phyloP scores from a whole-genome alignment of 2,329 filamentous ascomycete species.

The Neofusicoccum umdonicola region DNA sequence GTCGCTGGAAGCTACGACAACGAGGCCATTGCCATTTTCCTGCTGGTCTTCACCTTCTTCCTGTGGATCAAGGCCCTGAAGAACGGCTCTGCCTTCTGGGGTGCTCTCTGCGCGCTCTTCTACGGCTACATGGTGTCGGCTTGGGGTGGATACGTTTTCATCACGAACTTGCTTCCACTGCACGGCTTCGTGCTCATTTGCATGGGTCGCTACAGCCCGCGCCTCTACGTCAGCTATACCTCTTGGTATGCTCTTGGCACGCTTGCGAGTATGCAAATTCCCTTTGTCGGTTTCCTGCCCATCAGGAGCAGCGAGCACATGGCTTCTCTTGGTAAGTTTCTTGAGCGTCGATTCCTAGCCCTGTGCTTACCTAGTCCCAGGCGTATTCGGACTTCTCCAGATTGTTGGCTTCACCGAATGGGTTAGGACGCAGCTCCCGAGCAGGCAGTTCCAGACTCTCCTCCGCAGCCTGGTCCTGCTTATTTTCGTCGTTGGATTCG shows the following conservation, averaged over 20 bases:
- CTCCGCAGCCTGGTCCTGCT: constrained; percentile 72
- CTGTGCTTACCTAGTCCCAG: constrained; percentile 46
- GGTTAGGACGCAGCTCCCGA: constrained; percentile 80
- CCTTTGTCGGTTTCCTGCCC: constrained; percentile 95
- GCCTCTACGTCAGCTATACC: constrained; percentile 93
- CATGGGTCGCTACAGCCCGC: constrained; percentile 94
- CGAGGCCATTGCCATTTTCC: constrained; percentile 98
- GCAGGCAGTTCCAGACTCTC: constrained; percentile 91
- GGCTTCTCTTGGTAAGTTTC: constrained; percentile 77
- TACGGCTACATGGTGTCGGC: constrained; percentile 99
- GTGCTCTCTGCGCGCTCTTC: constrained; percentile 87
- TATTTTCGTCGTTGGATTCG: constrained; percentile 70
- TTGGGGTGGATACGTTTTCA: constrained; percentile 99
- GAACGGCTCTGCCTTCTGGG: constrained; percentile 94
- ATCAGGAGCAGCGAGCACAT: constrained; percentile 98
- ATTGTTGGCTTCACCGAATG: constrained; percentile 90
- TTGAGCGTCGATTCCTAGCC: not conserved
- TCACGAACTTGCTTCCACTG: constrained; percentile 92
- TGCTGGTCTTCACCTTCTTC: constrained; percentile 97
- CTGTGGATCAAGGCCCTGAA: constrained; percentile 99
- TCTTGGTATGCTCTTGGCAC: constrained; percentile 98
- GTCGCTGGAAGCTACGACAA: constrained; percentile 99
- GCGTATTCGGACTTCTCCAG: constrained; percentile 93
- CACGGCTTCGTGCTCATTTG: constrained; percentile 91
- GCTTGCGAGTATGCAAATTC: constrained; percentile 97